phyloP scores from a whole-genome alignment of 371 early-diverging fungal species.

The Mucor mucedo region DNA sequence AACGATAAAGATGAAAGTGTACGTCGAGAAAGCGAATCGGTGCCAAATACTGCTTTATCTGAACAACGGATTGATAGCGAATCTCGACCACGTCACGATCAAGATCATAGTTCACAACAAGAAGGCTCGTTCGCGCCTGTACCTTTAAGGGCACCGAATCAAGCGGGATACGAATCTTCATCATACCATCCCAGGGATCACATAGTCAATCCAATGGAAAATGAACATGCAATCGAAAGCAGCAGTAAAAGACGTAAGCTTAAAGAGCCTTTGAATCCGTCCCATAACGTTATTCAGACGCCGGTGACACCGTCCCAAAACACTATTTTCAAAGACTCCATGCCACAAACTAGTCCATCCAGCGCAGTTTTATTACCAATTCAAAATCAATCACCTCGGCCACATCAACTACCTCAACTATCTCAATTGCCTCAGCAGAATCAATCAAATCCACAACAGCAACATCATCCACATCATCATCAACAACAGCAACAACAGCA shows the following conservation, averaged over 20 bases:
- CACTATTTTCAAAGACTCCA: background rate
- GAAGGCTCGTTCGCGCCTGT: slow-evolving; percentile 17
- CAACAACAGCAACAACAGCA: no score
- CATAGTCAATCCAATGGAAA: background rate
- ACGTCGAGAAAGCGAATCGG: slow-evolving; percentile 11
- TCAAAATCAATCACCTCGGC: no score
- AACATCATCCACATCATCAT: no score
- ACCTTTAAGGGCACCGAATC: slow-evolving; percentile 22
- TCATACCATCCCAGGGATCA: background rate
- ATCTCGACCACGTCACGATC: slow-evolving; percentile 12
- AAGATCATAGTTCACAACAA: background rate
- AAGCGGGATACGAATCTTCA: slow-evolving; percentile 9
- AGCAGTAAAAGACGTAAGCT: slow-evolving; percentile 12
- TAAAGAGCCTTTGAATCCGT: background rate
- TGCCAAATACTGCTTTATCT: background rate
- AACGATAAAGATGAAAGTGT: background rate
- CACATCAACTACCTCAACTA: background rate
- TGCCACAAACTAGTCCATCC: background rate
- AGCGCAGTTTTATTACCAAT: no score
- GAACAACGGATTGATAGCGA: background rate
- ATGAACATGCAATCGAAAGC: background rate
- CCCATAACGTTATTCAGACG: slow-evolving; percentile 9
- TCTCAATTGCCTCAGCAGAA: no score
- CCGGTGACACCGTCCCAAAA: background rate
- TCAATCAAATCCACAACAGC: no score